Evolutionary conservation across 2,329 filamentous ascomycete species (phyloP).

Genomic region (Aspergillus eucalypticola): DNA sequence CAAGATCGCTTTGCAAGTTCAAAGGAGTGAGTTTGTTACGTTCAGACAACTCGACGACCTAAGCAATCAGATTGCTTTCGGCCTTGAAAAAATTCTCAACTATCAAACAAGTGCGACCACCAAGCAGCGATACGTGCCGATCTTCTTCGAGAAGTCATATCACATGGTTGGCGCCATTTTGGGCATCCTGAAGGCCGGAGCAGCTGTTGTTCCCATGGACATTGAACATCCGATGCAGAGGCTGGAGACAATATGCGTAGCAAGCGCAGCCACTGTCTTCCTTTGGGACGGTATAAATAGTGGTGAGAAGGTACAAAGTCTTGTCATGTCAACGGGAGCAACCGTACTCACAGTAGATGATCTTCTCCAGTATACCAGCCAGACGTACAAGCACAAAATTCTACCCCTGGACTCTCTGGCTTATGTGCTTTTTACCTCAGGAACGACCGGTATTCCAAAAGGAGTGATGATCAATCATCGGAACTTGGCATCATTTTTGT

Average conservation of each 20-base stretch:
- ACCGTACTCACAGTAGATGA: background rate
- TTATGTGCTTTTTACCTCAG: conserved; percentile 11
- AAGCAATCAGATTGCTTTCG: background rate
- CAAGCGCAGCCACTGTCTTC: background rate
- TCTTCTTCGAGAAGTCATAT: conserved; percentile 4
- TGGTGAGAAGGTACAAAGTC: background rate
- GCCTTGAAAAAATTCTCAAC: background rate
- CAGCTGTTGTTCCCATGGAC: conserved; percentile 5
- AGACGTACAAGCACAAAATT: background rate
- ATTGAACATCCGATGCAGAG: conserved; percentile 1
- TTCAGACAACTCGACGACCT: conserved; percentile 1
- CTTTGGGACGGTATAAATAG: conserved; percentile 8
- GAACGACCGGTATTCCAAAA: conserved; percentile 8
- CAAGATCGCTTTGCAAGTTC: conserved; percentile 11
- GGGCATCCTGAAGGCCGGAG: conserved; percentile 7
- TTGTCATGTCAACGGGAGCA: background rate
- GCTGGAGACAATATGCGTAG: background rate
- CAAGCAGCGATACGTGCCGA: conserved; percentile 1
- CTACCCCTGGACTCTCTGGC: background rate
- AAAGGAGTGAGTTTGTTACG: conserved; percentile 5
- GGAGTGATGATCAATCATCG: conserved; percentile 12
- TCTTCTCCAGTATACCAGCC: no score
- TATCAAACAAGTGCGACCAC: background rate
- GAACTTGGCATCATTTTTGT: conserved; percentile 5
- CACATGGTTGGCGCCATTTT: conserved; percentile 9